A percentile compares a stretch with the other conserved stretches of the same genome.
phyloP scores from a whole-genome alignment of 805 yeast genomes.

The Monosporozyma aerobia region DNA sequence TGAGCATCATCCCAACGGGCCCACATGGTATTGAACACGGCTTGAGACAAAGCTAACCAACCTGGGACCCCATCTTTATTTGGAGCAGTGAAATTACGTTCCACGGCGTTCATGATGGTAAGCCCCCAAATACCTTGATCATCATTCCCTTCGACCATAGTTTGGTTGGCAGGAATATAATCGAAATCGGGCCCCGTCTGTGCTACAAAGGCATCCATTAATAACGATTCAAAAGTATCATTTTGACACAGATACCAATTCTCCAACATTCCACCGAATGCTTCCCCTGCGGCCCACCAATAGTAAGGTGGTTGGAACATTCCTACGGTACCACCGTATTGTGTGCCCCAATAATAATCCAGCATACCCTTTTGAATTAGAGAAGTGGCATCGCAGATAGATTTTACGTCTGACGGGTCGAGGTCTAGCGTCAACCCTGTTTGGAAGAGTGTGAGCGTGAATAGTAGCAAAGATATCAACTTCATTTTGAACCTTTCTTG shows the following conservation, averaged over 20 bases:
- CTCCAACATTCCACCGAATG: slow-evolving; percentile 58
- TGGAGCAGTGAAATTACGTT: slow-evolving; percentile 45
- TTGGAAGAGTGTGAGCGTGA: neutral
- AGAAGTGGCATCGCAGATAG: slow-evolving; percentile 49
- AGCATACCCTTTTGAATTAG: slow-evolving; percentile 52
- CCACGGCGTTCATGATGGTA: slow-evolving; percentile 54
- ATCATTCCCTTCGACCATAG: slow-evolving; percentile 63
- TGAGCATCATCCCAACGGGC: slow-evolving; percentile 47
- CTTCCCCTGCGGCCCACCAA: slow-evolving; percentile 92
- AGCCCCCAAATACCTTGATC: slow-evolving; percentile 68
- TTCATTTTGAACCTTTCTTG: too few relatives aligned
- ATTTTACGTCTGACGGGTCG: slow-evolving; percentile 33
- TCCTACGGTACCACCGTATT: slow-evolving; percentile 61
- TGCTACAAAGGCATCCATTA: slow-evolving; percentile 43
- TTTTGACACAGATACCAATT: slow-evolving; percentile 64
- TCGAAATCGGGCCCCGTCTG: slow-evolving; percentile 40
- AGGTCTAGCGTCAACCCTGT: slow-evolving; percentile 28
- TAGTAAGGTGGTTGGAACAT: slow-evolving; percentile 62
- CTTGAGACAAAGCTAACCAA: slow-evolving; percentile 51
- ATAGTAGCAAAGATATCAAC: too few relatives aligned
- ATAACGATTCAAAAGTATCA: slow-evolving; percentile 46
- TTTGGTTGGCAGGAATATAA: slow-evolving; percentile 54
- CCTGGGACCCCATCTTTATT: slow-evolving; percentile 31
- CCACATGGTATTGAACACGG: slow-evolving; percentile 47
- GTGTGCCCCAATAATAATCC: slow-evolving; percentile 55